These are phyloP conservation scores for Phytophthora niederhauseri DNA, from an alignment of 352 stramenopile species.

Conservation along the genomic window DNA sequence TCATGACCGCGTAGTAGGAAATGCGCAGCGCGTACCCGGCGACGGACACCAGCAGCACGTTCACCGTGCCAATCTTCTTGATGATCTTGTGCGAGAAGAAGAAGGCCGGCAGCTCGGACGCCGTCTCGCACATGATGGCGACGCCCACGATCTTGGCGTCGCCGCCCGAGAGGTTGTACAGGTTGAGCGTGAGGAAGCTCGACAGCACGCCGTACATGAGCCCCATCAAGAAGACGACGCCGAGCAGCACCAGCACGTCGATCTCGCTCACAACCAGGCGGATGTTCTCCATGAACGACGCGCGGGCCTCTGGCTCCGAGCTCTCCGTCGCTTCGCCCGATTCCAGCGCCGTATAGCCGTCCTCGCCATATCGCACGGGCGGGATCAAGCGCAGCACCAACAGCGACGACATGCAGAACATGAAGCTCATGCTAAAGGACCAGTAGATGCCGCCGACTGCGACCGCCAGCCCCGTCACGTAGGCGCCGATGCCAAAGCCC, in stretches of 20 bases:
- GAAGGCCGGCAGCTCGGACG: constrained; percentile 74
- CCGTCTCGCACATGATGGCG: constrained; percentile 44
- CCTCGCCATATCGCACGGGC: constrained; percentile 19
- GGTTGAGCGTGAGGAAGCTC: constrained; percentile 75
- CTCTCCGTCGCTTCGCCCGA: constrained; percentile 31
- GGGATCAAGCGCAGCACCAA: constrained; percentile 63
- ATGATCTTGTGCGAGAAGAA: constrained; percentile 73
- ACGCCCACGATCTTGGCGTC: constrained; percentile 67
- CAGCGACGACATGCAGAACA: constrained; percentile 52
- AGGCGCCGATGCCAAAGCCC: constrained; percentile 61
- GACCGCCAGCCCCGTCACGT: constrained; percentile 62
- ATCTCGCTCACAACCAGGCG: constrained; percentile 36
- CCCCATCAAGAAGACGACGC: constrained; percentile 67
- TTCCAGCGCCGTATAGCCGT: constrained; percentile 18
- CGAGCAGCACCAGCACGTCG: constrained; percentile 66
- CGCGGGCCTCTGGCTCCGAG: constrained; percentile 9
- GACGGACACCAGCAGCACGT: constrained; percentile 52
- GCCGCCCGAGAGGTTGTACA: constrained; percentile 68
- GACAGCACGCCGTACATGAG: constrained; percentile 75
- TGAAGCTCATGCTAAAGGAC: constrained; percentile 61
- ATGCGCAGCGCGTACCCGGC: constrained; percentile 62
- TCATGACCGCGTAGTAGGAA: constrained; percentile 73
- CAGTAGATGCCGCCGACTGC: constrained; percentile 54
- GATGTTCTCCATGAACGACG: constrained; percentile 45
- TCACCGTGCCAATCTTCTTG: constrained; percentile 63